phyloP scores from a whole-genome alignment of 768 basidiomycete genomes.

The Daedaleopsis nitida region DNA sequence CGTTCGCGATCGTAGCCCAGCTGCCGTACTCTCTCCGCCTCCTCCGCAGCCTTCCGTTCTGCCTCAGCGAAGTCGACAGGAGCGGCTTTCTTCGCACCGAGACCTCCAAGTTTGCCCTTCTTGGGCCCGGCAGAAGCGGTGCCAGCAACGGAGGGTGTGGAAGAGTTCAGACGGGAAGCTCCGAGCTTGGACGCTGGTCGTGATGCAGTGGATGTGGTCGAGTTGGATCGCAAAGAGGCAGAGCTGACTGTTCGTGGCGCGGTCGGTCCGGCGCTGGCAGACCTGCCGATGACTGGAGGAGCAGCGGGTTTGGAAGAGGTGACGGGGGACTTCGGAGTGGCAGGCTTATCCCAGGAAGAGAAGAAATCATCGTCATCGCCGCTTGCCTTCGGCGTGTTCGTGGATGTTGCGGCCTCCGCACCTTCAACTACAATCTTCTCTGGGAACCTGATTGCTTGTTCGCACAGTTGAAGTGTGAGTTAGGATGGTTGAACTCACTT shows the following conservation, averaged over 20 bases:
- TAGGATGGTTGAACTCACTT: conserved; percentile 48
- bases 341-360: conserved; percentile 92
- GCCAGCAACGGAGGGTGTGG: conserved; percentile 31
- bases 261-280: conserved; percentile 35
- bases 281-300: conserved; percentile 62
- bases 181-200: conserved; percentile 41
- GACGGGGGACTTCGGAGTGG: conserved; percentile 32
- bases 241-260: conserved; percentile 64
- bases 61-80: conserved; percentile 94
- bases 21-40: conserved; percentile 89
- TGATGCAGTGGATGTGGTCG: conserved; percentile 32
- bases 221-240: conserved; percentile 54
- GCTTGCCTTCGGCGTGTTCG: conserved; percentile 28
- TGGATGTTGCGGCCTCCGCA: conserved; percentile 32
- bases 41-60: conserved; percentile 85
- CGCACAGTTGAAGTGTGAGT: neutral
- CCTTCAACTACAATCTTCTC: conserved; percentile 82
- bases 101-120: conserved; percentile 71
- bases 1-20: conserved; percentile 87
- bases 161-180: conserved; percentile 45
- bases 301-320: conserved; percentile 43
- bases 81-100: conserved; percentile 84
- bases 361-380: conserved; percentile 90
- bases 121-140: conserved; percentile 42
- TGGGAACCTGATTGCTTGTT: conserved; percentile 58